These are phyloP conservation scores for Stemphylium lycopersici DNA, from an alignment of 2,329 filamentous ascomycete species.

Conservation along the genomic window DNA sequence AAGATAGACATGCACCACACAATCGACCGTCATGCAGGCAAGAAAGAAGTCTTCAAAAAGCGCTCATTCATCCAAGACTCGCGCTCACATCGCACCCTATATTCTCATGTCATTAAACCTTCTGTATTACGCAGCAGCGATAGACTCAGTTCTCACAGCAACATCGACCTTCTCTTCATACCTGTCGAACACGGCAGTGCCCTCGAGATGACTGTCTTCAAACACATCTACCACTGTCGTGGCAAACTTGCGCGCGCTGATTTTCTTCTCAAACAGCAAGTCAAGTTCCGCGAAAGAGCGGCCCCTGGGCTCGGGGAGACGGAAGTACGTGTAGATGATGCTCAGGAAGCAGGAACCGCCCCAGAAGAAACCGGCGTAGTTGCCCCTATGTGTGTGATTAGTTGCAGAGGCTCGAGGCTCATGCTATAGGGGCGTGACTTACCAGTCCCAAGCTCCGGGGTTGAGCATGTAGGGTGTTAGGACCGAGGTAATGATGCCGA, in stretches of 20 bases:
- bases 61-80: background rate
- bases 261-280: slow-evolving; percentile 75
- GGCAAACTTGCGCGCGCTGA: slow-evolving; percentile 76
- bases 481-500: slow-evolving; percentile 80
- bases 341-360: slow-evolving; percentile 79
- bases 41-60: background rate
- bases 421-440: background rate
- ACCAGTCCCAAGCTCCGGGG: slow-evolving; percentile 77
- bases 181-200: slow-evolving; percentile 37
- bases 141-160: slow-evolving; percentile 29
- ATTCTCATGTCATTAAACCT: slow-evolving; percentile 9
- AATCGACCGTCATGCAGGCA: too few relatives aligned
- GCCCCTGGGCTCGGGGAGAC: slow-evolving; percentile 78
- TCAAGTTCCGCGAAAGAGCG: slow-evolving; percentile 87
- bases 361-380: slow-evolving; percentile 90
- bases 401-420: background rate
- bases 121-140: slow-evolving; percentile 15
- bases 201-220: slow-evolving; percentile 33
- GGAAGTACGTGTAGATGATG: slow-evolving; percentile 81
- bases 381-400: slow-evolving; percentile 60
- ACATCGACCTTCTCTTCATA: slow-evolving; percentile 46
- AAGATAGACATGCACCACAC: too few relatives aligned
- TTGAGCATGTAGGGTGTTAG: slow-evolving; percentile 94
- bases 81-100: slow-evolving; percentile 2
- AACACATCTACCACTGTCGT: slow-evolving; percentile 63